Base-by-base conservation (phyloP, 129 eudicot species). In the Artemisia annua region DNA sequence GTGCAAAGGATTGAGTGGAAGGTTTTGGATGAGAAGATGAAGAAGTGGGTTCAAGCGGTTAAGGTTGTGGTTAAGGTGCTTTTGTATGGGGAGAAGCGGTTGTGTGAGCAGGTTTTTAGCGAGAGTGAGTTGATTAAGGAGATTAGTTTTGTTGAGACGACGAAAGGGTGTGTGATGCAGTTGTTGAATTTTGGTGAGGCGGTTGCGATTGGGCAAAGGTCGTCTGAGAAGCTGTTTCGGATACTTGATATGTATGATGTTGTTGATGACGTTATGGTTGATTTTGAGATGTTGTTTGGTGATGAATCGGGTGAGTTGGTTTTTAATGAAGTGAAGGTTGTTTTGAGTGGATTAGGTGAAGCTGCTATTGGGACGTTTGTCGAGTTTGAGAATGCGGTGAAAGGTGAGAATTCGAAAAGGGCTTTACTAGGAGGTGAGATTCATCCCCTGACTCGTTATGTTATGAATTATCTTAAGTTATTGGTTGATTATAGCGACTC, bases 121-220 rank as follows among this genome's bases (percentile, higher is more conserved):
- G 93, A 78, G 69, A 89, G 93, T 1, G 88, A 87, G 67, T 16
- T 93, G 77, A 86, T 90, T 56, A 83, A 82, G 63, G 97, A 90
- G 44, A 84, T 93, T 70, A 89, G 98, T 76, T 93, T 90, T 48
- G 79, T 90, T 20, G 98, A 93, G 82, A 84, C 96, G 2, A 82
- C 98, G 0, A 93, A 89, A 77, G 98, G 97, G 57, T 87, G 98
- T 22, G 92, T 93, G 69, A 88, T 93, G 98, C 98, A 93, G 93
- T 65, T 93, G 55, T 83, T 93, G 92, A 90, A 93, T 86, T 93
- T 90, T 30, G 98, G 97, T 11, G 98, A 93, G 75, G 97, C 98
- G 0, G 91, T 93, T 39, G 97, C 88, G 0, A 86, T 93, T 71
- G 96, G 89, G 18, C 83, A 71, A 70, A 79, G 97, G 79, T 86